phyloP scores from a whole-genome alignment of 164 flowering plant genomes.

The Sedum album region DNA sequence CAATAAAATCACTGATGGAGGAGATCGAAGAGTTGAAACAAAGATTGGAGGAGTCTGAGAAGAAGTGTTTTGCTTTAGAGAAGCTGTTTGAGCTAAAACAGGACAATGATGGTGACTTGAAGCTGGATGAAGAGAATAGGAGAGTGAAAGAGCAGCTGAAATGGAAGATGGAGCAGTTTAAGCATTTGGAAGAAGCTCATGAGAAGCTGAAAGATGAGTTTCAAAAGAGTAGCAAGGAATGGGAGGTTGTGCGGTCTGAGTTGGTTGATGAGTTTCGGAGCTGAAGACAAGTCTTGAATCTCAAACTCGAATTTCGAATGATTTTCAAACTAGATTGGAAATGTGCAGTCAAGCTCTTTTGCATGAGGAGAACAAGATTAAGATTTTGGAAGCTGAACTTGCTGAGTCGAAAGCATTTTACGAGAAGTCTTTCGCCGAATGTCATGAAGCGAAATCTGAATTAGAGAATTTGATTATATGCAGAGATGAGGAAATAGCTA shows the following conservation, averaged over 20 bases:
- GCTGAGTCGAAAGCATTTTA: conserved; percentile 29
- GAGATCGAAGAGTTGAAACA: conserved; percentile 34
- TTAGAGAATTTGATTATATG: conserved; percentile 25
- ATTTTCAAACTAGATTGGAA: conserved; percentile 29
- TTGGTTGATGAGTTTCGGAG: conserved; percentile 35
- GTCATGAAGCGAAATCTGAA: conserved; percentile 31
- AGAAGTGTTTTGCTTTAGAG: conserved; percentile 29
- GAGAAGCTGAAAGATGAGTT: conserved; percentile 35
- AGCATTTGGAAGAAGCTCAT: conserved; percentile 60
- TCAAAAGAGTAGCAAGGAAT: conserved; percentile 28
- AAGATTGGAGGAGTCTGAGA: conserved; percentile 17
- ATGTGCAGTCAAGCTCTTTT: conserved; percentile 57
- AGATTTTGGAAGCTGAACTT: conserved; percentile 37
- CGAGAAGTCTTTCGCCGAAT: conserved; percentile 32
- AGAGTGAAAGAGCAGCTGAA: conserved; percentile 43
- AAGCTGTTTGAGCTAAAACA: conserved; percentile 26
- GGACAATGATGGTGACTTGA: conserved; percentile 28
- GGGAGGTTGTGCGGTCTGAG: conserved; percentile 39
- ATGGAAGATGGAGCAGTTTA: conserved; percentile 68
- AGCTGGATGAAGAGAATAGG: conserved; percentile 37
- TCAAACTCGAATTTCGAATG: conserved; percentile 32
- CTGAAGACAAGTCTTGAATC: conserved; percentile 39
- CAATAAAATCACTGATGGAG: conserved; percentile 17
- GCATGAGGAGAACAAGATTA: conserved; percentile 54
- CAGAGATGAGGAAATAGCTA: conserved; percentile 45